A percentile compares a stretch with the other conserved stretches of the same genome.
These are phyloP conservation scores for Talaromyces adpressus DNA, from an alignment of 495 filamentous ascomycete species.

Conservation along the genomic window DNA sequence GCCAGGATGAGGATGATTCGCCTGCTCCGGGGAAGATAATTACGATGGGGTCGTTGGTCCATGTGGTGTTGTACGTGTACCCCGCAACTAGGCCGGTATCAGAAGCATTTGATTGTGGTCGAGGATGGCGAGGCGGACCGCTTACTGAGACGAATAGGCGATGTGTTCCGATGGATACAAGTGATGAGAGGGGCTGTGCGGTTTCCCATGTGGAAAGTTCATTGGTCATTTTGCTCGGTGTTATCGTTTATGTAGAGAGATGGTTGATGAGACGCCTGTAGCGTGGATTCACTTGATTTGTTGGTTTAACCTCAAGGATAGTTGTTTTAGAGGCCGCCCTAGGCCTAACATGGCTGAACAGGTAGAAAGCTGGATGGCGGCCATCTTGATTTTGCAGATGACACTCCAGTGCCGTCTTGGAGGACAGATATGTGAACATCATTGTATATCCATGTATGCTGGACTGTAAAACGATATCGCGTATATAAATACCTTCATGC, in stretches of 20 bases:
- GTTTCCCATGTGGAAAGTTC: neutral
- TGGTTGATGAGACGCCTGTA: neutral
- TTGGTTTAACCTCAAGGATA: neutral
- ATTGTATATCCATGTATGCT: no score
- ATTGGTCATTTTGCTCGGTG: neutral
- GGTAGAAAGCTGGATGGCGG: neutral
- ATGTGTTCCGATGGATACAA: constrained; percentile 28
- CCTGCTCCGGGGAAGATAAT: constrained; percentile 40
- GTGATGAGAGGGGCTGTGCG: neutral
- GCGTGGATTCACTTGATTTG: no score
- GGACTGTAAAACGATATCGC: no score
- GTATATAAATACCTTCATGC: no score
- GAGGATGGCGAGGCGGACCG: constrained; percentile 15
- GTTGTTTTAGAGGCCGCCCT: neutral
- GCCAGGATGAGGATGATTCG: constrained; percentile 36
- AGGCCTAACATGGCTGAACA: neutral
- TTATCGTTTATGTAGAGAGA: neutral
- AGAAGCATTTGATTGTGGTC: neutral
- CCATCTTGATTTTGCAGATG: neutral
- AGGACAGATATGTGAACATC: no score
- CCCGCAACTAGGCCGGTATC: neutral
- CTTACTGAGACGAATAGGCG: constrained; percentile 22
- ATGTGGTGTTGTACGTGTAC: neutral
- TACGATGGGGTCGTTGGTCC: constrained; percentile 22
- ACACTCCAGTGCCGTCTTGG: neutral